Base-by-base conservation (phyloP, 148 eudicot species). In the Amaranthus cruentus region DNA sequence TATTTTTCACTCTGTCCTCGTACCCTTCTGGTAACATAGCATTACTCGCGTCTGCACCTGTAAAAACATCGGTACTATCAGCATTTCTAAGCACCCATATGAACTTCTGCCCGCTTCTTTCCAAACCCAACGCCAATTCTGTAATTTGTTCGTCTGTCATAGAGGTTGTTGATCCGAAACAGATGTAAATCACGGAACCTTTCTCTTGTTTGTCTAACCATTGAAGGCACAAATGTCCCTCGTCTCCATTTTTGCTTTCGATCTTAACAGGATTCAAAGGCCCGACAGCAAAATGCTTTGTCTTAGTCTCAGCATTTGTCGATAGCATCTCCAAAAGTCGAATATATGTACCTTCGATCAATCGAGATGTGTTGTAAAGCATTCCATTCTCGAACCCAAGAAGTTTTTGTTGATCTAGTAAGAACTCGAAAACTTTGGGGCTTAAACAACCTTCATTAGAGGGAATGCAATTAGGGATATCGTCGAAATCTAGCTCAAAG, bases 131-230 rank as follows among this genome's bases (percentile, higher is more conserved):
- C 2, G 94, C 92, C 6, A 88, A 18, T 79, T 92, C 95, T 42
- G 48, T 64, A 47, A 80, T 77, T 71, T 92, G 83, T 28, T 87
- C 83, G 4, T 83, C 77, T 0, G 59, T 52, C 47, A 90, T 42
- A 0, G 90, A 72, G 54, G 85, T 84, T 13, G 85, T 73, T 2
- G 93, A 81, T 38, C 97, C 97, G 55, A 92, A 90, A 0, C 91
- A 88, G 10, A 88, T 87, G 56, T 75, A 90, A 0, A 92, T 66
- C 28, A 92, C 97, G 0, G 92, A 85, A 43, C 80, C 74, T 6
- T 70, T 57, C 53, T 64, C 80, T 57, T 88, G 96, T 75, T 75
- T 83, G 73, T 92, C 91, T 1, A 92, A 80, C 91, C 91, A 90
- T 8, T 85, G 79, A 21, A 90, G 68, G 75, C 85, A 82, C 59